Base-by-base conservation (phyloP, 352 stramenopile genomes). In the Globisporangium radiosum region DNA sequence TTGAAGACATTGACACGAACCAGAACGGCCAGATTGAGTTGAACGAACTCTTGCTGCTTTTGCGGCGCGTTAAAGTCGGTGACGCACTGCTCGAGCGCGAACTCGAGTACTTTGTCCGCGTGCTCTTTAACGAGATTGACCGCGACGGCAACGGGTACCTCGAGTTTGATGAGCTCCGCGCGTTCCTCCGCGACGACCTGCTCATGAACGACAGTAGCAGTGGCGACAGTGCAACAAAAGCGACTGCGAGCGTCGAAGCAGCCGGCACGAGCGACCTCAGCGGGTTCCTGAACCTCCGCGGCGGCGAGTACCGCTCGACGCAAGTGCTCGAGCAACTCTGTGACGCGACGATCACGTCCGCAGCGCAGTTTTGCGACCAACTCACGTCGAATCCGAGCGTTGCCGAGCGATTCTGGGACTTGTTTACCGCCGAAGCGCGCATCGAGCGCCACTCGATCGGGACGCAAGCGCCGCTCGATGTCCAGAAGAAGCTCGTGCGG, bases 121-220 rank as follows among this genome's bases (percentile, higher is more conserved):
- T 76, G 25, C 51, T 91, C n/a, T 89, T 89, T 51, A 81, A 87
- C 43, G 90, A 97, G 56, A 98, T 98, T 60, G 93, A 98, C 63
- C 92, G 94, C 57, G 89, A 98, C 60, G 81, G 76, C 6, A 91
- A 81, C 17, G 92, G 94, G 0, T 86, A 85, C 52, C 88, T 98
- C 36, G 94, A 98, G 66, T 98, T 98, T 64, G 90, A 98, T 39
- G 94, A 98, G 62, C 95, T 98, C 53, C 72, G 97, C 19, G 83
- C 87, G 15, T 91, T 73, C 59, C 71, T 83, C 53, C 72, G 71
- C 7, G 76, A 84, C 64, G 76, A 85, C 10, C 47, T 85, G 55
- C 38, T 84, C 8, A 54, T 62, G 37, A 52, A 19, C 5, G 57
- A 33, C 25, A 33, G 25, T 33, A 33, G 25, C 25, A 33, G 2